Percentiles rank a stretch among this genome's conserved stretches.
phyloP scores from a whole-genome alignment of 148 eudicot species.

The Fallopia convolvulus region DNA sequence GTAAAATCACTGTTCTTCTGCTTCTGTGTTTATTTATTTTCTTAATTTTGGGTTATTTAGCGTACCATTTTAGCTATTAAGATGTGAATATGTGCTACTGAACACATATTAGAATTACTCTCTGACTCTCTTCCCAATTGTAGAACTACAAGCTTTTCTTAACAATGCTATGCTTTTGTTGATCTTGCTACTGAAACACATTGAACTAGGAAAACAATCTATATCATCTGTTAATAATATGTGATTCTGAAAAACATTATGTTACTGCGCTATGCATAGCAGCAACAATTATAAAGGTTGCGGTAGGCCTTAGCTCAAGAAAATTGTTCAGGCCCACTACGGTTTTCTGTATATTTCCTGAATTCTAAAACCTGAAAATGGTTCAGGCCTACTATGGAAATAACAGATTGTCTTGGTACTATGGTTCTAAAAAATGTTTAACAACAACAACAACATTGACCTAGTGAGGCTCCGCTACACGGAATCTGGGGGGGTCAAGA shows the following conservation, averaged over 20 bases:
- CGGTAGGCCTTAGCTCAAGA: background rate
- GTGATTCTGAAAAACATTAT: background rate
- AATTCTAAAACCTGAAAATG: background rate
- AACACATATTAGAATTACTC: background rate
- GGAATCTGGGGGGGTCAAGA: too few relatives aligned
- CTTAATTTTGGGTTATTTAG: background rate
- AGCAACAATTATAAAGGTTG: background rate
- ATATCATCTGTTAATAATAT: background rate
- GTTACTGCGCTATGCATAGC: background rate
- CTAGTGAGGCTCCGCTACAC: too few relatives aligned
- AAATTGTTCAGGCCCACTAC: background rate
- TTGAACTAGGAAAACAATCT: background rate
- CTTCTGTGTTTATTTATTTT: background rate
- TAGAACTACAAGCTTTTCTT: background rate
- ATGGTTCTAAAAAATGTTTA: background rate
- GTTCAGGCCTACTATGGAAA: background rate
- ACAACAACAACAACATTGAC: too few relatives aligned
- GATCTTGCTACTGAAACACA: background rate
- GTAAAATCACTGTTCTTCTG: conserved; percentile 24
- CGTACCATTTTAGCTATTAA: background rate
- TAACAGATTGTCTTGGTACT: background rate
- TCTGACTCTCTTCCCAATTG: too few relatives aligned
- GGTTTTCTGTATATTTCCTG: background rate
- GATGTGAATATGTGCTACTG: background rate
- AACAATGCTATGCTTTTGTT: background rate